Evolutionary conservation across 75 land plant species (phyloP), one percentile per base, ranked within the genome.

Genomic region (Adiantum capillusveneris): DNA sequence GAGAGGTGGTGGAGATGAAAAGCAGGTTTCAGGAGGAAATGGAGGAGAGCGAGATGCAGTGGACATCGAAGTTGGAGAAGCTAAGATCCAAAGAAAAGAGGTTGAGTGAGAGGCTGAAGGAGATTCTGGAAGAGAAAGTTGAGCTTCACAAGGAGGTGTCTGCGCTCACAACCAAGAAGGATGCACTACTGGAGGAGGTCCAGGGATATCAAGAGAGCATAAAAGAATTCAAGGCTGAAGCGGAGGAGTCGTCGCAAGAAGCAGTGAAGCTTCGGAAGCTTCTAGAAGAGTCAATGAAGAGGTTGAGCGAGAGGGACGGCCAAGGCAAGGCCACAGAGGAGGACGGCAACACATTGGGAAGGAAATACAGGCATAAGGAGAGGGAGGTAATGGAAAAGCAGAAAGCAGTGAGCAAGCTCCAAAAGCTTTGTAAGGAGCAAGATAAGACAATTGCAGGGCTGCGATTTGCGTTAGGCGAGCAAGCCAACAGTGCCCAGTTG

Each of bases 81-180:
- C 69, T 70, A 54, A 80, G 75, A 59, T 12, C 57, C 17, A 86
- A 93, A 63, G 98, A 93, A 42, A 78, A 78, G 25, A 71, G 84
- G 48, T 68, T 93, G 19, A 53, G 90, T 7, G 80, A 85, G 29
- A 66, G 95, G 24, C 81, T 89, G 7, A 73, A 86, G 73, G 80
- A 82, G 31, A 67, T 93, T 7, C 87, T 90, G 29, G 96, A 93
- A 50, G 87, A 89, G 58, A 88, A 93, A 78, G 81, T 94, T 11
- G 57, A 65, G 1, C 71, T 93, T 36, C 95, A 93, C 34, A 93
- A 81, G 52, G 98, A 93, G 53, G 66, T 83, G n/a, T 81, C 83
- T 51, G 50, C 70, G 2, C 62, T 79, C 31, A 81, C 62, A 26
- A 66, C 59, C 28, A 79, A 60, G 62, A 96, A 81, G 55, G 50